Percentiles rank a stretch among this genome's conserved stretches.
Evolutionary conservation across 2,329 filamentous ascomycete species (phyloP).

Genomic region (Thelonectria rubi): DNA sequence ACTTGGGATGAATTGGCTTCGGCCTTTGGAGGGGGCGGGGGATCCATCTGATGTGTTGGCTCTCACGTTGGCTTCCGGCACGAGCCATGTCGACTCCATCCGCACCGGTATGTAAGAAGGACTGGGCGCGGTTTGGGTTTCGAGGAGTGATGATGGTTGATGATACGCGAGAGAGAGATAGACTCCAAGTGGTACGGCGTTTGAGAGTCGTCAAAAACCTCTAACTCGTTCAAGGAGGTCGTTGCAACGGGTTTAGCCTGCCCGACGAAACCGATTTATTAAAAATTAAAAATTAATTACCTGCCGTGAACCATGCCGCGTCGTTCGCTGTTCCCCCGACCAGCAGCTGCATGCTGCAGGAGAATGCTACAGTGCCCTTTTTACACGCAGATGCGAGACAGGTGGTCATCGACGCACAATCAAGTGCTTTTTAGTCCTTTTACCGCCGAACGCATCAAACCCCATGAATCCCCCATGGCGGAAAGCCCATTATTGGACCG

Average conservation of each 20-base stretch:
- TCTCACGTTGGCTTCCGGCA: constrained; percentile 13
- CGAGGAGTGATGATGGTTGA: too few relatives aligned
- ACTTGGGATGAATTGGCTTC: constrained; percentile 19
- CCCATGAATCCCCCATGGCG: too few relatives aligned
- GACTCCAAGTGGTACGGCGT: too few relatives aligned
- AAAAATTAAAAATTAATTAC: too few relatives aligned
- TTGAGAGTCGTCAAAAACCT: too few relatives aligned
- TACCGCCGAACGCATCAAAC: not conserved
- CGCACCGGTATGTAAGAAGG: not conserved
- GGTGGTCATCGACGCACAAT: not conserved
- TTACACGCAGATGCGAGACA: not conserved
- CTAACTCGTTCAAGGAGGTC: too few relatives aligned
- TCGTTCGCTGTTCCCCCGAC: too few relatives aligned
- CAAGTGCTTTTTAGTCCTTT: not conserved
- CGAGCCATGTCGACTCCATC: constrained; percentile 9
- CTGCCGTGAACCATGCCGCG: not conserved
- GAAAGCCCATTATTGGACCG: too few relatives aligned
- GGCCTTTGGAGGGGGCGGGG: constrained; percentile 8
- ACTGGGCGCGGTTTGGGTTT: constrained; percentile 1
- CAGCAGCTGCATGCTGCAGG: not conserved
- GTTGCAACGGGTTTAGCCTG: not conserved
- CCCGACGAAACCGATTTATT: too few relatives aligned
- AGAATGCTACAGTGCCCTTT: not conserved
- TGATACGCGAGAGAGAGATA: too few relatives aligned
- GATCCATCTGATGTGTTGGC: constrained; percentile 10